These are phyloP conservation scores for Ceratobasidium sp. DNA, from an alignment of 1,284 basidiomycete species.

Conservation along the genomic window DNA sequence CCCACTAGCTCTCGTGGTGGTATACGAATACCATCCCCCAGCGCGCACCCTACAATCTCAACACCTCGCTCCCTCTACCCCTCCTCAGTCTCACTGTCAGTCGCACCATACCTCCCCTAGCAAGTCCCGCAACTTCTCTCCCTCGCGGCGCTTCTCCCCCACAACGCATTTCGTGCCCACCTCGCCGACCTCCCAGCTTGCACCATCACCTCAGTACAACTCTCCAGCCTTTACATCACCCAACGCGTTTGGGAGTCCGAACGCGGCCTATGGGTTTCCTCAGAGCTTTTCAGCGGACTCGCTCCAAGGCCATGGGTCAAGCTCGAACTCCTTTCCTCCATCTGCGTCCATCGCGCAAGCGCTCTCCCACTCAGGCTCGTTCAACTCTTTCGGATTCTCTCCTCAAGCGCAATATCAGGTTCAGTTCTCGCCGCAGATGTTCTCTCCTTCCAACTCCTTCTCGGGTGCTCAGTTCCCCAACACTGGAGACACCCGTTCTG, in stretches of 20 bases:
- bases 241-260: slow-evolving; percentile 13
- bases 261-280: slow-evolving; percentile 19
- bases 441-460: too few relatives aligned
- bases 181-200: slow-evolving; percentile 55
- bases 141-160: slow-evolving; percentile 22
- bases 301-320: slow-evolving; percentile 2
- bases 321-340: not conserved
- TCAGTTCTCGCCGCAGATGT: too few relatives aligned
- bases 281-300: slow-evolving; percentile 27
- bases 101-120: slow-evolving; percentile 37
- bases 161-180: slow-evolving; percentile 65
- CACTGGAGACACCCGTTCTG: too few relatives aligned
- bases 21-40: slow-evolving; percentile 90
- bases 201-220: not conserved
- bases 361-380: slow-evolving; percentile 10
- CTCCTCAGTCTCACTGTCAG: slow-evolving; percentile 48
- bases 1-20: slow-evolving; percentile 84
- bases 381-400: slow-evolving; percentile 7
- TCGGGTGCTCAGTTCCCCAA: too few relatives aligned
- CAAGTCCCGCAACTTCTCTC: slow-evolving; percentile 30
- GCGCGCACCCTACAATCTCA: slow-evolving; percentile 73
- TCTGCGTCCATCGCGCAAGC: slow-evolving; percentile 23
- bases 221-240: not conserved
- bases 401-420: too few relatives aligned
- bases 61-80: slow-evolving; percentile 60